Evolutionary conservation across 257 asterid species (phyloP).

Genomic region (Petunia axillaris): DNA sequence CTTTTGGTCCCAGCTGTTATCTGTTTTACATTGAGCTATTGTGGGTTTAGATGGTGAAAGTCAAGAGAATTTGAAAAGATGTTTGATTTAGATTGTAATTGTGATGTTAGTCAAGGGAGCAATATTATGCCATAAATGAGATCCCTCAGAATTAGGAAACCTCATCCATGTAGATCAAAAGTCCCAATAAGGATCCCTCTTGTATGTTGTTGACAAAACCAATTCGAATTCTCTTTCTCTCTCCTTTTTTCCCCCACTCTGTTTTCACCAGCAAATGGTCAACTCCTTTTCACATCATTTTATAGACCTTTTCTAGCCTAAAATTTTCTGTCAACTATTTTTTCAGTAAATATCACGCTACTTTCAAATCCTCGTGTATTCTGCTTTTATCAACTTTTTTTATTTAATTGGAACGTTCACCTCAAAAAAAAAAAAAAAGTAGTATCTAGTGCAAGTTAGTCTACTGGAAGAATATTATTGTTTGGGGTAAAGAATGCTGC

Average conservation of each 20-base stretch:
- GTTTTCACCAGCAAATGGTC: background rate
- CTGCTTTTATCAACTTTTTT: background rate
- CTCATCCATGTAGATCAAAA: background rate
- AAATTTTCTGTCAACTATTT: background rate
- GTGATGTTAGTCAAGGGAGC: slow-evolving; percentile 11
- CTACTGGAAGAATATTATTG: background rate
- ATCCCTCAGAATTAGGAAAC: slow-evolving; percentile 16
- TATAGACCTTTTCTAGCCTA: background rate
- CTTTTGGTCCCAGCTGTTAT: background rate
- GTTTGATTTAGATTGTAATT: background rate
- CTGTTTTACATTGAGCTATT: background rate
- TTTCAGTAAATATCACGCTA: background rate
- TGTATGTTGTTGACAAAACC: background rate
- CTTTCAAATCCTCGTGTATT: slow-evolving; percentile 1
- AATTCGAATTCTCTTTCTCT: background rate
- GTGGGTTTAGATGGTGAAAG: background rate
- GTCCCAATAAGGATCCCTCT: background rate
- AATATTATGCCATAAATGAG: background rate
- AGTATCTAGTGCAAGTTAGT: background rate
- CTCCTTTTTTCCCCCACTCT: background rate
- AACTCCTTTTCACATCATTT: background rate
- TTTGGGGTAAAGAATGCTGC: slow-evolving; percentile 18
- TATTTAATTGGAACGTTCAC: background rate
- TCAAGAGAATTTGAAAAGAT: background rate
- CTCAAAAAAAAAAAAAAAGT: background rate